Base-by-base conservation (phyloP, 1,284 basidiomycete species). In the Leccinum holopus region DNA sequence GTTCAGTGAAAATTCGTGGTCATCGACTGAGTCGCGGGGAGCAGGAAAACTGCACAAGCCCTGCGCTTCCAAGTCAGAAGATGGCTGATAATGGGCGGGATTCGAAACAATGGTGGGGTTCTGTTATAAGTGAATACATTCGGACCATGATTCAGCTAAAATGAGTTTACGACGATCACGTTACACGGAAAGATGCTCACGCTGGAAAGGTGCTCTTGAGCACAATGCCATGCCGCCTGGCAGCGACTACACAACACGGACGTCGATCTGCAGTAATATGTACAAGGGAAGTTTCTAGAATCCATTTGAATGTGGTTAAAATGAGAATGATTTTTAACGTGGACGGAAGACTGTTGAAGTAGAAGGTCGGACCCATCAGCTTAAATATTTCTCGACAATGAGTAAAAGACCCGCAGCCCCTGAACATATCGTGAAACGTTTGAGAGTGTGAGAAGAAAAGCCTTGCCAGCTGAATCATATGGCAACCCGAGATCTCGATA, bases 221-320 rank as follows among this genome's bases (percentile, higher is more conserved):
- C 81, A 75, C 90, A 92, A 69, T 92, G 92, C 87, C 87, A 92
- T 1, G 85, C 81, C 54, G 78, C 81, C 68, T 91, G 87, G 75
- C 90, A 92, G 59, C 89, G 87, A 69, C 87, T 87, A 72, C 91
- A 92, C 90, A 90, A 91, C 84, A 90, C 86, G 6, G 87, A 84
- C 4, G 90, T 92, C 35, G 88, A 78, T 47, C 79, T 78, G 71
- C 80, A 82, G 77, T 91, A 92, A n/a, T 90, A 75, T 6, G 79
- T 82, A 76, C 91, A 92, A 33, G 41, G 41, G n/a, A n/a, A 44
- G 41, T 44, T 44, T 5, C 5, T 18, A 10, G 41, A 44, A 44
- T 44, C n/a, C 41, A 44, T 44, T 44, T n/a, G 9, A 44, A 10
- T 18, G 41, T 18, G n/a, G 41, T 44, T 6, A 10, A n/a, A 18